A percentile compares a stretch with the other conserved stretches of the same genome.
phyloP scores from a whole-genome alignment of 129 eudicot species.

The Helianthus tuberosus region DNA sequence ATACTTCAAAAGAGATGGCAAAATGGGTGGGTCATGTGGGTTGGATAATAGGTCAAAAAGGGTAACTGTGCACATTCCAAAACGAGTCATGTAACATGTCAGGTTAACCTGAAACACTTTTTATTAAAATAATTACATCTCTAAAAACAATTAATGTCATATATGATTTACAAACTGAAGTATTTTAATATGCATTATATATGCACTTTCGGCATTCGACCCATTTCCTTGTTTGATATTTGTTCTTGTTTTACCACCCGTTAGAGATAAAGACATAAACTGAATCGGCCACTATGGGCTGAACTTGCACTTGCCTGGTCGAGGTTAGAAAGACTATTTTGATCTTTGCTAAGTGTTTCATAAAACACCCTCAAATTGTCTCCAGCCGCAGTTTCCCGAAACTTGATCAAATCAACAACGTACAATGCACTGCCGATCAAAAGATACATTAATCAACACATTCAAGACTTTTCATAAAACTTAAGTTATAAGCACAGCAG shows the following conservation, averaged over 20 bases:
- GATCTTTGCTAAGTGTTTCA: conserved; percentile 98
- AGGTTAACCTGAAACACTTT: background rate
- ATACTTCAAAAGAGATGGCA: background rate
- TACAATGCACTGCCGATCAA: conserved; percentile 75
- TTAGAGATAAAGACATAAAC: background rate
- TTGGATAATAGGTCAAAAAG: background rate
- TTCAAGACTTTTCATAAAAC: background rate
- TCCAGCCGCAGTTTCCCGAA: conserved; percentile 97
- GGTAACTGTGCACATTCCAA: background rate
- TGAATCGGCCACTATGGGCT: background rate
- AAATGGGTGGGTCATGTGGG: too few species aligned
- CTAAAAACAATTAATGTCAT: background rate
- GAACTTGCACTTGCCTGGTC: conserved; percentile 71
- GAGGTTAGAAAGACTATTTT: conserved; percentile 93
- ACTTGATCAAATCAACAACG: conserved; percentile 87
- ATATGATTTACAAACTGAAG: background rate
- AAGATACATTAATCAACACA: conserved; percentile 1
- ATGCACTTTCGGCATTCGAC: background rate
- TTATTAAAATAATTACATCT: background rate
- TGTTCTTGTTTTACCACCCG: background rate
- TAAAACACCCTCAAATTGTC: conserved; percentile 89
- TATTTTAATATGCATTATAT: background rate
- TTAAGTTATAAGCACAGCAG: background rate
- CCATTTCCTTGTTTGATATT: background rate
- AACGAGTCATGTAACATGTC: background rate